Conservation (phyloP, 2,329 filamentous ascomycete species). For the Aspergillus fructus region DNA sequence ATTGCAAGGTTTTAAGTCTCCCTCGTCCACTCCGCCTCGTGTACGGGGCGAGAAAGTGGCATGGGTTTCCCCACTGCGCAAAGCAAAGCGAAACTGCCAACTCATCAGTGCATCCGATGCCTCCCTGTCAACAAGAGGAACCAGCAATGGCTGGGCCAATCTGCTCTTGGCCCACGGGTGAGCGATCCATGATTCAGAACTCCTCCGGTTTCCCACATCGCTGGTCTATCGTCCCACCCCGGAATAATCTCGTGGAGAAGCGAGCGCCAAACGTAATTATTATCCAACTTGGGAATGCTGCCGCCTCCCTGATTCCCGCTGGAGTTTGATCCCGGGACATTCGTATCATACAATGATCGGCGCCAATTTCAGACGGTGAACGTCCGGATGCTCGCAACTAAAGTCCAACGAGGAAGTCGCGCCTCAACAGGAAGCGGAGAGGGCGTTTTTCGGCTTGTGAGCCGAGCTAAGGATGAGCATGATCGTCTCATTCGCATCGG, state of each 20-base stretch:
- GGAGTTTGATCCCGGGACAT: neutral
- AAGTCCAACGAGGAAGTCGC: conserved; percentile 16
- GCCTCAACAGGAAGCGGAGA: conserved; percentile 2
- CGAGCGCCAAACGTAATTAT: neutral
- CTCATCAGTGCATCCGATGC: conserved; percentile 71
- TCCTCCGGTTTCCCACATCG: conserved; percentile 9
- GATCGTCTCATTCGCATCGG: conserved; percentile 14
- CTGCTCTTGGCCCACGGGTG: conserved; percentile 11
- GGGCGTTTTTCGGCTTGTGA: conserved; percentile 13
- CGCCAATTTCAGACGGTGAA: neutral
- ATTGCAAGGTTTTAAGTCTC: conserved; percentile 15
- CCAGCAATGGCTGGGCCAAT: conserved; percentile 19
- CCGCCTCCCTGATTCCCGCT: neutral
- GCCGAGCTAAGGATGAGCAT: conserved; percentile 17
- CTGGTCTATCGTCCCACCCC: conserved; percentile 11
- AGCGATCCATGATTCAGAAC: conserved; percentile 9
- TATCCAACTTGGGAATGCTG: neutral
- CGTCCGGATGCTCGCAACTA: neutral
- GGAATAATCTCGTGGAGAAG: neutral
- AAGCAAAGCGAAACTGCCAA: conserved; percentile 55
- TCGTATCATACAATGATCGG: neutral
- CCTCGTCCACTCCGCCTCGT: conserved; percentile 15
- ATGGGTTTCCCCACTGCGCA: conserved; percentile 47
- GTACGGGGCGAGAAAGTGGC: conserved; percentile 35
- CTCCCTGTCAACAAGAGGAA: conserved; percentile 31